Evolutionary conservation across 1,284 basidiomycete genomes (phyloP).

Genomic region (Cryptococcus sp.): DNA sequence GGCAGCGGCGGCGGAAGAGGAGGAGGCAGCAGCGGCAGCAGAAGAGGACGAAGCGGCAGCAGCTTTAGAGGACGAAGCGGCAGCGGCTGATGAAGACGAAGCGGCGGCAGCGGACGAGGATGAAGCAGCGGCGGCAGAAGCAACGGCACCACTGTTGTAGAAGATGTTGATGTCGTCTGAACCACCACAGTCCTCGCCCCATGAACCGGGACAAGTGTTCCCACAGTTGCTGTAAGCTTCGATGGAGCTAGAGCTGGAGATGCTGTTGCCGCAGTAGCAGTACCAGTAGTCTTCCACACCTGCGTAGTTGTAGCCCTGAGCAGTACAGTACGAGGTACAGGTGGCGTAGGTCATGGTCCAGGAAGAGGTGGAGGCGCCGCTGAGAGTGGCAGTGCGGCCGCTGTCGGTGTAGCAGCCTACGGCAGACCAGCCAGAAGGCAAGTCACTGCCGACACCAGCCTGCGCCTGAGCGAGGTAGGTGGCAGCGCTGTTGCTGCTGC

Average conservation of each 20-base stretch:
- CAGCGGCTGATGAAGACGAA: not conserved
- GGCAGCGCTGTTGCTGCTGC: no score
- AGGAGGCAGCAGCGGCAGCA: not conserved
- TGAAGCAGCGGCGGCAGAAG: not conserved
- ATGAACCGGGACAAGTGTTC: not conserved
- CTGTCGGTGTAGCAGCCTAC: not conserved
- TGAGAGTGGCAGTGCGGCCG: not conserved
- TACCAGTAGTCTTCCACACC: not conserved
- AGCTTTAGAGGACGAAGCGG: not conserved
- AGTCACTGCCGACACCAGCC: not conserved
- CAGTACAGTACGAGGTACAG: not conserved
- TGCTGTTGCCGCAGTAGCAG: not conserved
- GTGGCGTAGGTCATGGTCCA: not conserved
- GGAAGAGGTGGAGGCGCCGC: not conserved
- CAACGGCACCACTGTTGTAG: not conserved
- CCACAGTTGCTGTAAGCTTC: not conserved
- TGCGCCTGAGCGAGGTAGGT: not conserved
- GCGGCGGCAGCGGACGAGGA: not conserved
- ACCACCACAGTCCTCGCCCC: not conserved
- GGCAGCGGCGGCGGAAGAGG: not conserved
- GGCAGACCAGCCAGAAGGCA: not conserved
- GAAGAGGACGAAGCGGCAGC: not conserved
- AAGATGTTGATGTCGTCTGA: constrained; percentile 1
- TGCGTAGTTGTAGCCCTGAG: not conserved
- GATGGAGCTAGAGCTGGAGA: not conserved